Base-by-base conservation (phyloP, 2,329 filamentous ascomycete species). In the Fusarium longipes region DNA sequence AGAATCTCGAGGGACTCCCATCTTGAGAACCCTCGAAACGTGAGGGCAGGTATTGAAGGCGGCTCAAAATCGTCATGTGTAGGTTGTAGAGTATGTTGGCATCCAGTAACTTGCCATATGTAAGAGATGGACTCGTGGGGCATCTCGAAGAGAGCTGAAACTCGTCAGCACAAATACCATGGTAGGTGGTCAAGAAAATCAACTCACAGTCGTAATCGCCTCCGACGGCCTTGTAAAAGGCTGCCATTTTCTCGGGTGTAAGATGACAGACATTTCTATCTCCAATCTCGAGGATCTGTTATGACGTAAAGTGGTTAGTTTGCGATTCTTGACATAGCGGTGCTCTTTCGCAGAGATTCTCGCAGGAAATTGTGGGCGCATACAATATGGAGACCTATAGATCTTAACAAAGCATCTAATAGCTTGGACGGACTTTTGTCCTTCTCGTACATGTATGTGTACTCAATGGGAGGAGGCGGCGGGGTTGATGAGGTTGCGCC, bases 1-100 rank as follows among this genome's bases (percentile, higher is more conserved):
- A 98, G 82, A 22, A 97, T 86, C 80, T 98, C 93, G 55, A 98
- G 91, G 1, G 92, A 93, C 81, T 97, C 91, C 95, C 95, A 99
- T 76, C 93, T 89, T 40, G 95, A 92, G 77, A 97, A 99, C 38
- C 96, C 96, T 73, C 88, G 87, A 0, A 86, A 83, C 33, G 95
- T 96, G 56, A 99, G 81, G 15, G 93, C 92, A 1, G 96, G 96
- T 39, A 97, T 86, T 0, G 86, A 89, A 0, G 95, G 96, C 1
- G 89, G 83, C 5, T 86, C 86, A 76, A 92, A 97, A 65, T 92
- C 87, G 71, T 89, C 85, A 36, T 88, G 86, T 45, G 87, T 87
- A 1, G 93, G 93, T 70, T 96, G 92, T 27, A 98, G 84, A 48
- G 89, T 89, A 79, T 98, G 95, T 72, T 93, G 91, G 77, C 95